These are phyloP conservation scores for Picea abies DNA, from an alignment of 83 land plant species.

Conservation along the genomic window DNA sequence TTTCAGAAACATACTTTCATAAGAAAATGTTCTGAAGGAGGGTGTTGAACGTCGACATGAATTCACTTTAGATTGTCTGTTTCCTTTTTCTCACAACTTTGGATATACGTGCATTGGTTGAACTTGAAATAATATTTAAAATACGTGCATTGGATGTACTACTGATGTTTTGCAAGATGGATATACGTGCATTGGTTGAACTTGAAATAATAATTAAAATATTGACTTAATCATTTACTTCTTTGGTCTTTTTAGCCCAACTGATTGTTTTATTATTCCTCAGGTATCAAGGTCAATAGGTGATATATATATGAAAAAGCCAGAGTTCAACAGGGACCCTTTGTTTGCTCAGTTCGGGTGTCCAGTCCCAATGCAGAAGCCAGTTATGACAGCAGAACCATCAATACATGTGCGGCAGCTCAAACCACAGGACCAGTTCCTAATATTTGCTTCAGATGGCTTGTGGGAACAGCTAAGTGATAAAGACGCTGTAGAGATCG, in stretches of 20 bases:
- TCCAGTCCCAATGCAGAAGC: conserved; percentile 47
- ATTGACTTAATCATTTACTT: not conserved
- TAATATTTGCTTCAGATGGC: conserved; percentile 80
- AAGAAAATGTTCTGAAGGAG: not conserved
- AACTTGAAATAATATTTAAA: not conserved
- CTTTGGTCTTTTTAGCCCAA: not conserved
- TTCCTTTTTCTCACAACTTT: too few relatives aligned
- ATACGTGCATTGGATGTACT: not conserved
- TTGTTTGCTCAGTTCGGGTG: conserved; percentile 41
- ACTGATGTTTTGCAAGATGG: not conserved
- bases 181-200: not conserved
- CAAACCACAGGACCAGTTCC: conserved; percentile 48
- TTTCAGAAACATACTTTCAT: not conserved
- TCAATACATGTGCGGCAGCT: conserved; percentile 46
- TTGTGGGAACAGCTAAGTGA: conserved; percentile 71
- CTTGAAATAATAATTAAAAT: not conserved
- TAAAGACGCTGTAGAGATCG: conserved; percentile 60
- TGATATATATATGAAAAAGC: conserved; percentile 67
- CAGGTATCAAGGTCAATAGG: conserved; percentile 76
- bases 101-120: not conserved
- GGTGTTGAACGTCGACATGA: not conserved
- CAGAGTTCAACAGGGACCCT: conserved; percentile 52
- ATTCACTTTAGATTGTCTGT: not conserved
- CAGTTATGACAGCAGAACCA: conserved; percentile 69
- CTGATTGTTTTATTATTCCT: conserved; percentile 3